Percentiles rank a stretch among this genome's conserved stretches.
These are phyloP conservation scores for Zygoascus bituminiphila DNA, from an alignment of 805 yeast genomes.

Conservation along the genomic window DNA sequence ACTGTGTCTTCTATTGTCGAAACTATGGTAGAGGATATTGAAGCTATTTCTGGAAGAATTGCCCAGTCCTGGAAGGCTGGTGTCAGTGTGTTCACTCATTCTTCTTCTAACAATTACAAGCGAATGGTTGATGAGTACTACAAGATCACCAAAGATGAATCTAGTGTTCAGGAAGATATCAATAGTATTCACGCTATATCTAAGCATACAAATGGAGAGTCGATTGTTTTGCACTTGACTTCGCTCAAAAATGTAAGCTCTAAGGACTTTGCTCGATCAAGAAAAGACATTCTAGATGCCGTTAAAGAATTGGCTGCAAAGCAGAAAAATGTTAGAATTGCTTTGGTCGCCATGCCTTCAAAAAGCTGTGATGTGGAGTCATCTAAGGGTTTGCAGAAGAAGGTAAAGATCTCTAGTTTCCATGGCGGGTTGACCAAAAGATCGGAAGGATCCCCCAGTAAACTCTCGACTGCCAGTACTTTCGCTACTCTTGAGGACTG, in stretches of 20 bases:
- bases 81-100: not conserved
- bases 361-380: conserved; percentile 1
- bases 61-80: conserved; percentile 1
- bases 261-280: not conserved
- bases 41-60: not conserved
- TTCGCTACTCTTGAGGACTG: conserved; percentile 26
- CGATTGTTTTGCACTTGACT: conserved; percentile 6
- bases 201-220: not conserved
- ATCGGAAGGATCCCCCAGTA: not conserved
- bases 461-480: not conserved
- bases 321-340: conserved; percentile 1
- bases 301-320: conserved; percentile 6
- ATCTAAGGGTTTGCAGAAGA: not conserved
- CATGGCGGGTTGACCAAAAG: not conserved
- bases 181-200: not conserved
- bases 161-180: not conserved
- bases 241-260: conserved; percentile 2
- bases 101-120: not conserved
- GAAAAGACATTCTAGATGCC: conserved; percentile 1
- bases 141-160: not conserved
- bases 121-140: not conserved
- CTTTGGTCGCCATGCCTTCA: conserved; percentile 11
- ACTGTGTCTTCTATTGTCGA: conserved; percentile 8
- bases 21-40: conserved; percentile 7
- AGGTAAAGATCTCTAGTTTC: not conserved